Base-by-base conservation (phyloP, 2,329 filamentous ascomycete species). In the Fusarium nygamai region DNA sequence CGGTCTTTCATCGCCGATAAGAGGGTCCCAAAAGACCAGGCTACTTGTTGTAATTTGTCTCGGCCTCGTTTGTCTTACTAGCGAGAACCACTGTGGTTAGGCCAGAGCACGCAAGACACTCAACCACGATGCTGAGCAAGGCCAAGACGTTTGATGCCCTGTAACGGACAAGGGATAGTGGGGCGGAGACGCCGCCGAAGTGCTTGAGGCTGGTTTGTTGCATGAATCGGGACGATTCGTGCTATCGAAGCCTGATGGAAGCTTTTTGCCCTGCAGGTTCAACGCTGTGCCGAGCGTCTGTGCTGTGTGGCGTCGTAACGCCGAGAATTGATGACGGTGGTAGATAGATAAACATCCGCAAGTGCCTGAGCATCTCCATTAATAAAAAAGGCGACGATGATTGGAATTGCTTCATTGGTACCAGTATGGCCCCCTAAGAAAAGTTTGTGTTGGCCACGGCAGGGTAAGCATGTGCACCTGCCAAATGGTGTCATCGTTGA, bases 221-320 rank as follows among this genome's bases (percentile, higher is more conserved):
- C 73, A 72, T 64, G 63, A 69, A 68, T 66, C 66, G 67, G 68
- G 67, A 74, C 69, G 74, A 78, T 76, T 79, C 75, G 76, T 76
- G 74, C 59, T 76, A 77, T 79, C 74, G 77, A 79, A 79, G 76
- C 76, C 66, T 65, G 64, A 78, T 79, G 63, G 77, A 79, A 79
- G 77, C 76, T 78, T 78, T 69, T 73, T 75, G 62, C 63, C 63
- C 69, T 67, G 68, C 58, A 71, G 60, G 60, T 71, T 54, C 44
- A 65, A 61, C 59, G 67, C 50, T 73, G 72, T 56, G 47, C 72
- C 64, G 72, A 67, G 72, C 64, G 58, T 65, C 57, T 58, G 43
- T 60, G 66, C 61, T 70, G 50, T 44, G 65, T 74, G 54, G 70
- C 73, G 64, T 71, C 66, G 72, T 69, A 74, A 74, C 74, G 61